Conservation (phyloP, 2,329 filamentous ascomycete species). For the Diaporthe aspalathi region DNA sequence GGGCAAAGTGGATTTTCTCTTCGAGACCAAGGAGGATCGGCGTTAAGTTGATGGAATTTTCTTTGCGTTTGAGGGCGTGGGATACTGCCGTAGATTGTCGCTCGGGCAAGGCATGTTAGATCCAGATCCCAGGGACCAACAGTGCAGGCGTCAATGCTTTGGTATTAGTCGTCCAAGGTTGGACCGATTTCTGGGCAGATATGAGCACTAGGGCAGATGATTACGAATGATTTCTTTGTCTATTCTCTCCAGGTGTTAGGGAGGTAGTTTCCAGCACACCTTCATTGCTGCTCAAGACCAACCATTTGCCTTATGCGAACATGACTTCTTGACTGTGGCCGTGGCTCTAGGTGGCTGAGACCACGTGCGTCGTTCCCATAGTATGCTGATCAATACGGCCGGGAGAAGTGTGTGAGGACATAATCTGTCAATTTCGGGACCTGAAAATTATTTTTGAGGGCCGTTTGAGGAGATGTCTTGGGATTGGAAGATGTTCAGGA, state of each 20-base stretch:
- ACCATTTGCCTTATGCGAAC: neutral
- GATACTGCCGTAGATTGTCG: neutral
- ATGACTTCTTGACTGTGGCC: neutral
- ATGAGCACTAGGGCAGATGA: neutral
- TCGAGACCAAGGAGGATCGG: neutral
- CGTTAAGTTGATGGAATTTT: neutral
- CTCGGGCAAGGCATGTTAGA: neutral
- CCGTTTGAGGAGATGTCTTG: no score
- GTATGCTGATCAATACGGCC: neutral
- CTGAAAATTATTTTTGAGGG: no score
- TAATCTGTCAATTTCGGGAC: no score
- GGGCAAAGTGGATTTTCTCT: neutral
- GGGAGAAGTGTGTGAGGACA: neutral
- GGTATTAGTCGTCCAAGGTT: neutral
- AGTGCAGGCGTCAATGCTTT: neutral
- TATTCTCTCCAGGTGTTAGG: slow-evolving; percentile 1
- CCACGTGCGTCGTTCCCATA: neutral
- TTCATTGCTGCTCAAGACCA: neutral
- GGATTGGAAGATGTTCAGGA: no score
- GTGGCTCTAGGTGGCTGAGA: neutral
- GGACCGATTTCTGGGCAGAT: neutral
- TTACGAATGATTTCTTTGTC: slow-evolving; percentile 16
- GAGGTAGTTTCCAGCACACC: slow-evolving; percentile 16
- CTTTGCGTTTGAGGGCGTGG: neutral
- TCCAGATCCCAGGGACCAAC: neutral